Evolutionary conservation across 305 asterid species (phyloP).

Genomic region (Lippia alba): DNA sequence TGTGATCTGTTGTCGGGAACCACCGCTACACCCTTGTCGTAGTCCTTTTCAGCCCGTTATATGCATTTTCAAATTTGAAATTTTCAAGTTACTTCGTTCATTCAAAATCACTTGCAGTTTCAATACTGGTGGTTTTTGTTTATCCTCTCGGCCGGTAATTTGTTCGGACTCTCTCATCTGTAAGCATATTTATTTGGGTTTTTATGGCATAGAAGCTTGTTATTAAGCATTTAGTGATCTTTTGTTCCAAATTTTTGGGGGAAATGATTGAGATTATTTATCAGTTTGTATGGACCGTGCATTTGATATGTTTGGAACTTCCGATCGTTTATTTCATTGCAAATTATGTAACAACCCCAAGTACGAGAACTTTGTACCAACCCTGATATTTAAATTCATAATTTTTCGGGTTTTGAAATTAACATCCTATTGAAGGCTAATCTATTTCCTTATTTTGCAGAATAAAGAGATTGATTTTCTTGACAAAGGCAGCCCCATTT

Average conservation of each 20-base stretch:
- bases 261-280: neutral
- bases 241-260: neutral
- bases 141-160: too few species aligned
- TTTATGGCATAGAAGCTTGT: neutral
- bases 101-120: too few species aligned
- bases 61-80: too few species aligned
- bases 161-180: neutral
- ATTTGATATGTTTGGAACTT: too few species aligned
- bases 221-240: neutral
- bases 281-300: neutral
- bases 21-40: too few species aligned
- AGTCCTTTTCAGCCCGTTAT: too few species aligned
- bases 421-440: neutral
- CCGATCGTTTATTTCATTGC: too few species aligned
- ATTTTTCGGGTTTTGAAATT: neutral
- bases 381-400: neutral
- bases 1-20: too few species aligned
- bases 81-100: too few species aligned
- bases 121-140: too few species aligned
- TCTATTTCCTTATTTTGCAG: neutral
- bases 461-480: slow-evolving; percentile 7
- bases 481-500: slow-evolving; percentile 5
- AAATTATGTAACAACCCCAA: too few species aligned
- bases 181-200: neutral
- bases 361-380: too few species aligned